phyloP scores from a whole-genome alignment of 2,329 filamentous ascomycete genomes.

The Fusarium hainanense region DNA sequence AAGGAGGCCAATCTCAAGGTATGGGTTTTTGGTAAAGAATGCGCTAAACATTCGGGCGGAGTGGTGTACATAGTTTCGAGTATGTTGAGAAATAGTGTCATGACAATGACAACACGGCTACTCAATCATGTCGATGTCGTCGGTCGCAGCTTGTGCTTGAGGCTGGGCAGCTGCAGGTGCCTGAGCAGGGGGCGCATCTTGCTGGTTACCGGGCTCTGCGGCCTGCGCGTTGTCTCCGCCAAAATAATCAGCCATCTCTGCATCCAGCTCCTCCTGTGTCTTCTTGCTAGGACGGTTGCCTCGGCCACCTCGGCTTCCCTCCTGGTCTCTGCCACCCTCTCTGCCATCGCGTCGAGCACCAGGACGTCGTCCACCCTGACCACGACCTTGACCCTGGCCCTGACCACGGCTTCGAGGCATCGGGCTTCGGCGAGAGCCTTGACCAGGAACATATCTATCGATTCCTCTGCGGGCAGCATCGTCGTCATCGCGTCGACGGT shows the following conservation, averaged over 20 bases:
- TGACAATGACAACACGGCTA: constrained; percentile 48
- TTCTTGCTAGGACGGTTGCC: constrained; percentile 74
- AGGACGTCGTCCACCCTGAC: constrained; percentile 61
- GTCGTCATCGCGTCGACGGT: constrained; percentile 60
- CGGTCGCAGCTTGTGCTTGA: constrained; percentile 50
- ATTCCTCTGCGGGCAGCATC: constrained; percentile 74
- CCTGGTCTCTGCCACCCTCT: constrained; percentile 54
- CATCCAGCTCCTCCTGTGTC: constrained; percentile 91
- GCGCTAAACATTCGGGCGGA: constrained; percentile 44
- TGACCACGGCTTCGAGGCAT: constrained; percentile 60
- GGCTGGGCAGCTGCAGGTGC: constrained; percentile 20
- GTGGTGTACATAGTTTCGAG: constrained; percentile 42
- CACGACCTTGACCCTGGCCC: constrained; percentile 49
- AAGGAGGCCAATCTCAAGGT: constrained; percentile 31
- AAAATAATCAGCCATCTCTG: constrained; percentile 98
- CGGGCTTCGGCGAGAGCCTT: constrained; percentile 66
- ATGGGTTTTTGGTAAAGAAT: constrained; percentile 24
- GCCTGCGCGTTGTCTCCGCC: constrained; percentile 57
- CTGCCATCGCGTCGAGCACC: constrained; percentile 55
- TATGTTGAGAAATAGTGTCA: constrained; percentile 11
- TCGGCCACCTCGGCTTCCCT: constrained; percentile 54
- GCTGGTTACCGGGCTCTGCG: constrained; percentile 46
- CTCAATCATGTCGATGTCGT: constrained; percentile 79
- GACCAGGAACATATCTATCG: constrained; percentile 81
- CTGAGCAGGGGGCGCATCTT: constrained; percentile 47